Base-by-base conservation (phyloP, 2,329 filamentous ascomycete species). In the Colletotrichum falcatum region DNA sequence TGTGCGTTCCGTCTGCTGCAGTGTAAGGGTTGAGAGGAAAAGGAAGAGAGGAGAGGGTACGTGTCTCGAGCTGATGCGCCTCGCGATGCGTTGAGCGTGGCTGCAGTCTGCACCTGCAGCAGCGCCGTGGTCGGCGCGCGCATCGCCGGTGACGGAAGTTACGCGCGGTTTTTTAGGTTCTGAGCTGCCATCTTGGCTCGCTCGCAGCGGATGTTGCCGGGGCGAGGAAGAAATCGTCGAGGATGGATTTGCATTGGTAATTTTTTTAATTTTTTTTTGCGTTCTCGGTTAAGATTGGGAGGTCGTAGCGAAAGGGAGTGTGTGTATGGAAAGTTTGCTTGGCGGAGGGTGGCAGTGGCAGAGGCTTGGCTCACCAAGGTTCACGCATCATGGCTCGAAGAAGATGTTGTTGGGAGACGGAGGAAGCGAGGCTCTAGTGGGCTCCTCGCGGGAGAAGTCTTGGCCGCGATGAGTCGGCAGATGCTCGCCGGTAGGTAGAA, bases 81-180 rank as follows among this genome's bases (percentile, higher is more conserved):
- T 54, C 30, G 53, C 53, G 53, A 37, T 37, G 11, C 30, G 30
- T 16, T 55, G 53, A 30, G 30, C 51, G 30, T 35, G 33, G 30
- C 30, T 23, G n/a, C 51, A 12, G 23, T 30, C 11, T 48, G 55
- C 55, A 61, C 26, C 55, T 54, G 55, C 54, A 53, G 44, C n/a
- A n/a, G n/a, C n/a, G n/a, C 46, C 49, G 33, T 37, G 42, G 37
- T 44, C n/a, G 53, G n/a, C 33, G n/a, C 33, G 14, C n/a, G 53
- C 53, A 33, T 56, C 33, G n/a, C n/a, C 53, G 53, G 39, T 56
- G 53, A 23, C 53, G 53, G 53, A 56, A 56, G n/a, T 33, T 26
- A 39, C 14, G 33, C 30, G 35, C 37, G 23, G n/a, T 23, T 26
- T 23, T 26, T 14, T 39, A 6, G 33, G 53, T n/a, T 18, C n/a